Conservation (phyloP, 305 asterid genomes). For the Nicotiana rustica region DNA sequence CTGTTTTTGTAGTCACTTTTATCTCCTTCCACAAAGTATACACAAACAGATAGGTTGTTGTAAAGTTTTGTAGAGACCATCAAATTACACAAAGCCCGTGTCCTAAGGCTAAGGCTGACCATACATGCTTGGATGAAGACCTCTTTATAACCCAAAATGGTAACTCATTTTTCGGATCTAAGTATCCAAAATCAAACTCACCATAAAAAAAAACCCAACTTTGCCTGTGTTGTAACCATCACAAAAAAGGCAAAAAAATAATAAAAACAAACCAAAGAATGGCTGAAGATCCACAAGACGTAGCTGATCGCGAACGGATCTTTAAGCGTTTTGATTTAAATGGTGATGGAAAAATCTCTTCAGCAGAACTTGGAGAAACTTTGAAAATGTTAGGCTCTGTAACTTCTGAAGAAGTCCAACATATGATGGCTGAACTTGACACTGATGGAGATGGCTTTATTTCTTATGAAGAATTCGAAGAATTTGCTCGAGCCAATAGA, state of each 20-base stretch:
- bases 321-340: constrained; percentile 76
- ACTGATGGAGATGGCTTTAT: constrained; percentile 74
- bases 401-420: constrained; percentile 58
- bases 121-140: neutral
- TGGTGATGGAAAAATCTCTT: constrained; percentile 75
- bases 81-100: neutral
- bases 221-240: constrained; percentile 24
- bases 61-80: neutral
- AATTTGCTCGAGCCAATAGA: constrained; percentile 62
- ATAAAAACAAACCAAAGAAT: constrained; percentile 38
- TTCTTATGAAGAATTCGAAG: constrained; percentile 62
- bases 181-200: neutral
- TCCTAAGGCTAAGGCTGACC: constrained; percentile 40
- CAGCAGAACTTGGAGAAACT: constrained; percentile 75
- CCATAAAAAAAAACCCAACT: neutral
- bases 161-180: constrained; percentile 6
- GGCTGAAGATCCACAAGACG: constrained; percentile 72
- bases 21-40: constrained; percentile 24
- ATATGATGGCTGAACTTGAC: constrained; percentile 80
- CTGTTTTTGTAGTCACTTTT: neutral
- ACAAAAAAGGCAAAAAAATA: neutral
- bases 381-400: constrained; percentile 69
- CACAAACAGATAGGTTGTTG: neutral
- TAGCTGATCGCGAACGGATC: constrained; percentile 62
- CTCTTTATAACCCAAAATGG: constrained; percentile 35